phyloP scores from a whole-genome alignment of 2,329 filamentous ascomycete genomes.

The Pyricularia sp. region DNA sequence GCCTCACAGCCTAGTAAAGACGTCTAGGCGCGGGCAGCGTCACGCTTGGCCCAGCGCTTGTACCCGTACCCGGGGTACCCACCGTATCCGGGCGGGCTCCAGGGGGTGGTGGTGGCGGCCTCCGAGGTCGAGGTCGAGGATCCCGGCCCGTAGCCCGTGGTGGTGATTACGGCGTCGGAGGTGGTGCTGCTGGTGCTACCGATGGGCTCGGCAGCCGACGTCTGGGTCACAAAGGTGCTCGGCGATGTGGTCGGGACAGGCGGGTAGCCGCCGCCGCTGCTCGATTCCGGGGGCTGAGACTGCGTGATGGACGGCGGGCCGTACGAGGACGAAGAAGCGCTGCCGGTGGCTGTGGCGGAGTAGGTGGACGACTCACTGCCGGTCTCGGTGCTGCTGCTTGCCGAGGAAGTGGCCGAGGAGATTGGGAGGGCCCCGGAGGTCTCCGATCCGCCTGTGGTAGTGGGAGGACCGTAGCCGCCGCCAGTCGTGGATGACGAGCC shows the following conservation, averaged over 20 bases:
- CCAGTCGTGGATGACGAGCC: background rate
- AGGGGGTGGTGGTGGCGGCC: conserved; percentile 1
- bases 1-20: background rate
- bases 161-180: background rate
- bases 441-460: background rate
- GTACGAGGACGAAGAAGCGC: background rate
- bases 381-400: background rate
- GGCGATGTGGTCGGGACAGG: background rate
- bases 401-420: background rate
- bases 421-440: background rate
- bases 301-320: background rate
- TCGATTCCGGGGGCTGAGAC: background rate
- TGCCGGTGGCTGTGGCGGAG: background rate
- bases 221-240: conserved; percentile 3
- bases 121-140: background rate
- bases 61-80: background rate
- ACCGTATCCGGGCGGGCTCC: background rate
- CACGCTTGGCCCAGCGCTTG: background rate
- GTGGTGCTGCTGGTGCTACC: conserved; percentile 1
- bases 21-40: background rate
- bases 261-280: background rate
- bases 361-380: background rate
- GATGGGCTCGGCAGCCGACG: background rate
- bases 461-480: background rate
- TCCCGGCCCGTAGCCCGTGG: background rate